These are phyloP conservation scores for Sporisorium iseilematis-ciliati DNA, from an alignment of 1,284 basidiomycete genomes.

Conservation along the genomic window DNA sequence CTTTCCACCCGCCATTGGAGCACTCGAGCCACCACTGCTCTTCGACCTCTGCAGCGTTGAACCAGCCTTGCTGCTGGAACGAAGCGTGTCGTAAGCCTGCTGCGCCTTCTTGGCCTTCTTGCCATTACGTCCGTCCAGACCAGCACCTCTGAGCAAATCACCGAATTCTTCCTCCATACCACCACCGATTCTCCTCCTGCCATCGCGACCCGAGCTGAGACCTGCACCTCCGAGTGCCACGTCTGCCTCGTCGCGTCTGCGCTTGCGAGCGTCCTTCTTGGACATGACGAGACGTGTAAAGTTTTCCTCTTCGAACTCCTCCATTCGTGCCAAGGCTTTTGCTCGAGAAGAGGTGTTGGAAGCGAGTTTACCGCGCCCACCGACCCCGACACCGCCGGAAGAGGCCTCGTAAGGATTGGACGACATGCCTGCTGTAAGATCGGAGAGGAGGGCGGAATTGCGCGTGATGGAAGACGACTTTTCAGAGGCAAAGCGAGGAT, in stretches of 20 bases:
- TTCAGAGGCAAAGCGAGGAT: conserved; percentile 66
- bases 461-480: conserved; percentile 43
- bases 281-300: conserved; percentile 91
- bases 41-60: conserved; percentile 42
- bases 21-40: background rate
- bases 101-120: conserved; percentile 55
- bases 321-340: conserved; percentile 82
- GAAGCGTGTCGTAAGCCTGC: conserved; percentile 39
- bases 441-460: conserved; percentile 63
- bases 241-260: conserved; percentile 89
- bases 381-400: conserved; percentile 62
- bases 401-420: conserved; percentile 66
- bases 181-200: conserved; percentile 61
- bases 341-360: conserved; percentile 74
- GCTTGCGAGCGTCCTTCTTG: conserved; percentile 84
- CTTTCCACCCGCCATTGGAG: conserved; percentile 5
- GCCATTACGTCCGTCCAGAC: conserved; percentile 42
- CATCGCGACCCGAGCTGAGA: conserved; percentile 52
- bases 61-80: conserved; percentile 34
- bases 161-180: conserved; percentile 69
- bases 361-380: conserved; percentile 45
- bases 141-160: conserved; percentile 60
- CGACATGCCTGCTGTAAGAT: conserved; percentile 64
- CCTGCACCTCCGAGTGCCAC: conserved; percentile 81
- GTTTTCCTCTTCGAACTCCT: conserved; percentile 94